phyloP scores from a whole-genome alignment of 305 asterid genomes.

The Salvia sclarea region DNA sequence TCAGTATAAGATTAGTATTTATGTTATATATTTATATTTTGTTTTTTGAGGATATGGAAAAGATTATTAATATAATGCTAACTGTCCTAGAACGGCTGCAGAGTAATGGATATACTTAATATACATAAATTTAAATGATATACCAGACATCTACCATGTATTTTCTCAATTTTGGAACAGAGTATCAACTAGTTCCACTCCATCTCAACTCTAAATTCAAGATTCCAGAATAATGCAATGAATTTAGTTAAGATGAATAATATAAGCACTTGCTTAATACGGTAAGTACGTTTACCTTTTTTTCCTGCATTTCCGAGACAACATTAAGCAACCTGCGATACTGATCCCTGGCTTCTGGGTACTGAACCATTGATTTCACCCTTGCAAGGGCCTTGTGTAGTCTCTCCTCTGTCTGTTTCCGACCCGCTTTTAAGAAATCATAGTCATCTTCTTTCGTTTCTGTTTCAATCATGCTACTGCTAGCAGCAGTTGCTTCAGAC shows the following conservation, averaged over 20 bases:
- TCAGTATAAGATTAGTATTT: background rate
- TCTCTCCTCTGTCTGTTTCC: slow-evolving; percentile 84
- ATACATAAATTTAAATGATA: background rate
- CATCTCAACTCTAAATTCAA: background rate
- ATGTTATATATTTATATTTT: background rate
- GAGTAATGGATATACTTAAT: no score
- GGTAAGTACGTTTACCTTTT: slow-evolving; percentile 54
- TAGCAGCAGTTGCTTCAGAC: slow-evolving; percentile 56
- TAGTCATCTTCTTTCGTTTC: slow-evolving; percentile 73
- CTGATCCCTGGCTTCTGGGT: slow-evolving; percentile 96
- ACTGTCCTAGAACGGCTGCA: no score
- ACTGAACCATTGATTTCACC: slow-evolving; percentile 97
- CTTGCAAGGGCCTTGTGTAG: slow-evolving; percentile 86
- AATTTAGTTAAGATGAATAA: slow-evolving; percentile 4
- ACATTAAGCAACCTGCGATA: slow-evolving; percentile 86
- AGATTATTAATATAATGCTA: background rate
- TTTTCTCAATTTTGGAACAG: background rate
- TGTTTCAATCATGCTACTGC: slow-evolving; percentile 43
- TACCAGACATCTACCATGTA: background rate
- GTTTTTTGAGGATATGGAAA: background rate
- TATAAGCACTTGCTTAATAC: slow-evolving; percentile 9
- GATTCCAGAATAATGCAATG: slow-evolving; percentile 14
- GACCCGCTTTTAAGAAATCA: slow-evolving; percentile 84
- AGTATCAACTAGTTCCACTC: background rate
- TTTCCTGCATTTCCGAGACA: slow-evolving; percentile 77